Evolutionary conservation across 1,284 basidiomycete species (phyloP), one percentile per base, ranked within the genome.

Genomic region (Moniliophthora roreri): DNA sequence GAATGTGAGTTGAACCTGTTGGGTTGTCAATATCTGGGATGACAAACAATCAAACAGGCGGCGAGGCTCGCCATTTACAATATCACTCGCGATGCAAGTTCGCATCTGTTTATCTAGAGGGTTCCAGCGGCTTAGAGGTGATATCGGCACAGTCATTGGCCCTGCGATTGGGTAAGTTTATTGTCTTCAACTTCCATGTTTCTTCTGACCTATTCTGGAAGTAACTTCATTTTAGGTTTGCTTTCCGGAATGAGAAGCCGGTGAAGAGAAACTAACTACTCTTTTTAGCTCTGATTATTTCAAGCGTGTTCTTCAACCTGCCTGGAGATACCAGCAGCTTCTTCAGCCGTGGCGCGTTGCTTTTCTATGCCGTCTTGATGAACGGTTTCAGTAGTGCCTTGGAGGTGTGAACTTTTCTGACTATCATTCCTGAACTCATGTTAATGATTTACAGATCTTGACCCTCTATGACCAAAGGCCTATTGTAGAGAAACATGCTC

Each of bases 241-340:
- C 72, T 51, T 80, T 70, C 75, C 75, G 89, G 73, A 89, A 82
- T 21, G 80, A 77, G 59, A 82, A 82, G 1, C 82, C 84, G 49
- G 84, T 79, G 58, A 87, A 77, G 1, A 85, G 69, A 7, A 56
- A 52, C 55, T 51, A 48, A n/a, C 51, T n/a, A n/a, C n/a, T n/a
- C n/a, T n/a, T n/a, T n/a, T n/a, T 64, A 60, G 69, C 69, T 16
- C 54, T 79, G 20, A 73, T 80, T 55, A 73, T 76, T 55, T 77
- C 78, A 15, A 78, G 76, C 18, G 69, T 78, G 47, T 84, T 81
- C 67, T 81, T 75, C 66, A 65, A 72, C 21, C 65, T 80, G 50
- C 62, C 72, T 0, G 59, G 69, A 18, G 68, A 63, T 39, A 79
- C 81, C 1, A 60, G 60, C 24, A 78, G 75, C 28, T 75, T 81